Evolutionary conservation across 2,329 filamentous ascomycete species (phyloP).

Genomic region (Biscogniauxia sp.): DNA sequence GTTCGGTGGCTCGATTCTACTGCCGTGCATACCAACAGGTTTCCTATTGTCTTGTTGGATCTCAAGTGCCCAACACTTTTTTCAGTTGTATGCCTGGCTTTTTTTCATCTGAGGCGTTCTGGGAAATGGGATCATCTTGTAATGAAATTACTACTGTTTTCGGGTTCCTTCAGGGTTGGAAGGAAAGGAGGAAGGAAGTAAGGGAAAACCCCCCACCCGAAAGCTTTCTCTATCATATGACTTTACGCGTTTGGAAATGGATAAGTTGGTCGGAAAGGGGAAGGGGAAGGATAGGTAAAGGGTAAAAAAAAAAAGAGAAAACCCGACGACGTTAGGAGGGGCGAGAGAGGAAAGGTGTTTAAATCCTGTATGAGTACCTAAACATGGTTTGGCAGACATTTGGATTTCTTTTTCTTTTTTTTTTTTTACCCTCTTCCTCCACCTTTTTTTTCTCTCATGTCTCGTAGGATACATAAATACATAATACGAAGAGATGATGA

Average conservation of each 20-base stretch:
- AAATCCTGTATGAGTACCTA: background rate
- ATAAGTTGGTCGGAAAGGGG: background rate
- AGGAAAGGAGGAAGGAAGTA: background rate
- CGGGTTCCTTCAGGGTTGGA: background rate
- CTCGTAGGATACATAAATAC: too few species aligned
- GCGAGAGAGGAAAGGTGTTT: background rate
- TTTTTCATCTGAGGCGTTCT: background rate
- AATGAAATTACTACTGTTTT: background rate
- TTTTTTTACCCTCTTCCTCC: too few species aligned
- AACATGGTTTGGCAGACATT: background rate
- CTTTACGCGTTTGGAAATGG: background rate
- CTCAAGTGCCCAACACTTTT: background rate
- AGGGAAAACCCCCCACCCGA: too few species aligned
- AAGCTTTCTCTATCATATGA: background rate
- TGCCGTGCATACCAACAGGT: background rate
- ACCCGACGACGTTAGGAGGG: too few species aligned
- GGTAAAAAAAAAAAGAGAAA: background rate
- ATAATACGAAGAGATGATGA: constrained; percentile 23
- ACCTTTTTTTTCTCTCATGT: too few species aligned
- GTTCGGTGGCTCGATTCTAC: background rate
- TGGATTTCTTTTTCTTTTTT: too few species aligned
- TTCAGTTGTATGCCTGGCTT: background rate
- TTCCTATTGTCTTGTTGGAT: background rate
- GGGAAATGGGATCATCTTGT: background rate
- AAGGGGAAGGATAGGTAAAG: background rate